Conservation (phyloP, 805 yeast species). For the Danielozyma ontarioensis region DNA sequence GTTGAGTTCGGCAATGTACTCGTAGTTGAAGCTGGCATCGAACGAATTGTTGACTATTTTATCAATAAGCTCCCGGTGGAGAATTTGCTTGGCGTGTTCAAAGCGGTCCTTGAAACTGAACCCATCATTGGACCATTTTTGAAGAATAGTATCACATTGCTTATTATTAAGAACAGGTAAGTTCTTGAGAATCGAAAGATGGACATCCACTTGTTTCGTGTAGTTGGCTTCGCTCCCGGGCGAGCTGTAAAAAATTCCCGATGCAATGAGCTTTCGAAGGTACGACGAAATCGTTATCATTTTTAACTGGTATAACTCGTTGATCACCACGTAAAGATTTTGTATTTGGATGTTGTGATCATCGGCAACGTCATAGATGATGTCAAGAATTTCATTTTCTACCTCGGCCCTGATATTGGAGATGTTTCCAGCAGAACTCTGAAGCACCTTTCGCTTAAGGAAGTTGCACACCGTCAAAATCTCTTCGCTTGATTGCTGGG, state of each 20-base stretch:
- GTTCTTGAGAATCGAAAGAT: constrained; percentile 51
- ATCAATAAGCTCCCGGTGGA: constrained; percentile 28
- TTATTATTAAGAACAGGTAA: constrained; percentile 51
- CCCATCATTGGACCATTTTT: constrained; percentile 38
- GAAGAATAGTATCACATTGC: constrained; percentile 52
- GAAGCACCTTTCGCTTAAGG: constrained; percentile 36
- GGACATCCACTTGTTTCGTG: constrained; percentile 32
- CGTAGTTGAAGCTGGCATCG: constrained; percentile 6
- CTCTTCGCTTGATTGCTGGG: constrained; percentile 23
- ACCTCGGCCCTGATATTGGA: constrained; percentile 37
- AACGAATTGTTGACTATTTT: constrained; percentile 18
- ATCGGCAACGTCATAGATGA: constrained; percentile 27
- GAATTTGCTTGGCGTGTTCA: constrained; percentile 31
- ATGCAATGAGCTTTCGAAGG: constrained; percentile 74
- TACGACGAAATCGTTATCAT: constrained; percentile 61
- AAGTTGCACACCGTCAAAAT: constrained; percentile 39
- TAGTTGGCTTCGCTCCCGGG: constrained; percentile 19
- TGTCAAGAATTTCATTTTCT: constrained; percentile 37
- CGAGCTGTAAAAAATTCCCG: constrained; percentile 67
- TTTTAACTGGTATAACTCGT: constrained; percentile 45
- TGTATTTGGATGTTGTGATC: constrained; percentile 8
- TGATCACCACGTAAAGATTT: constrained; percentile 43
- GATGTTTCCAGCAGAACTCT: constrained; percentile 12
- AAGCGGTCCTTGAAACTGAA: constrained; percentile 29
- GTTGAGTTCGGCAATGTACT: constrained; percentile 18